A percentile compares a stretch with the other conserved stretches of the same genome.
Conservation (phyloP, 2,329 filamentous ascomycete genomes). For the Hymenoscyphus albidus region DNA sequence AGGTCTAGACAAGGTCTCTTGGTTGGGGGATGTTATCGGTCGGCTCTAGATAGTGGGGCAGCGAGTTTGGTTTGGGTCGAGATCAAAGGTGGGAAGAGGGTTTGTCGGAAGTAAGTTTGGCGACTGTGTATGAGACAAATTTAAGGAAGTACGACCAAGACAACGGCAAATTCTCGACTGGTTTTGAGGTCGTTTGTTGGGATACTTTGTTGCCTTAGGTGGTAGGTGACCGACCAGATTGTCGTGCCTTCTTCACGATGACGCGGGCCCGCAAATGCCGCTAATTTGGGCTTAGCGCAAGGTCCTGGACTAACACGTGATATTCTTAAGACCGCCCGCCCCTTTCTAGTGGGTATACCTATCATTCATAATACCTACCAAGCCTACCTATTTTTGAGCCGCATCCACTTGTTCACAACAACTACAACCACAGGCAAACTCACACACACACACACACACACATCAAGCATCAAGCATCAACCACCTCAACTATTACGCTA, state of each 20-base stretch:
- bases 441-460: background rate
- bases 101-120: background rate
- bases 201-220: background rate
- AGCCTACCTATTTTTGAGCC: no score
- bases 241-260: conserved; percentile 3
- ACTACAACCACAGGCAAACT: background rate
- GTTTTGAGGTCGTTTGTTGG: background rate
- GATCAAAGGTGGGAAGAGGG: background rate
- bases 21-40: conserved; percentile 22
- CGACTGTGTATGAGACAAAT: background rate
- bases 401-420: background rate
- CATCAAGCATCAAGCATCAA: background rate
- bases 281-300: background rate
- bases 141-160: background rate
- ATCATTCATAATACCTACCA: no score
- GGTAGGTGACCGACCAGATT: conserved; percentile 2
- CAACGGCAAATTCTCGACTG: background rate
- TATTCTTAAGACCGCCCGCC: no score
- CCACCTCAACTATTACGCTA: background rate
- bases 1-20: conserved; percentile 1
- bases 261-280: background rate
- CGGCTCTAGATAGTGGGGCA: conserved; percentile 29
- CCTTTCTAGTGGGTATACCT: no score
- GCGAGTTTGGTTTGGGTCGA: background rate
- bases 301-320: no score